Conservation (phyloP, 2,329 filamentous ascomycete species). For the Calonectria ilicicola region DNA sequence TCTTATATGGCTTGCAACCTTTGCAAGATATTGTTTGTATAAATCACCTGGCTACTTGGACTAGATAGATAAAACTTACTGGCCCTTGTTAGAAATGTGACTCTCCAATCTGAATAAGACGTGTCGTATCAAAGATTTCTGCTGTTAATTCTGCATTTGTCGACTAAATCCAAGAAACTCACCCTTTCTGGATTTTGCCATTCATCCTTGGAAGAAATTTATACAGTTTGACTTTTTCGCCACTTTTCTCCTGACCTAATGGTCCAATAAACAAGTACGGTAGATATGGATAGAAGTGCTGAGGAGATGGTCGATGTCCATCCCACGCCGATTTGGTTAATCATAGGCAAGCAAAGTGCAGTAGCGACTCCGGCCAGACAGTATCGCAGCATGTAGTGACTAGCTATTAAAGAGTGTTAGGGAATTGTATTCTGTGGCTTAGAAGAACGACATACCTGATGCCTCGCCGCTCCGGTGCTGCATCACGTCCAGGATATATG, state of each 20-base stretch:
- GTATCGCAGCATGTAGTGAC: not conserved
- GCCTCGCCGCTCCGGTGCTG: conserved; percentile 2
- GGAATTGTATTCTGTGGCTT: no score
- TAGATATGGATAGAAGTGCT: not conserved
- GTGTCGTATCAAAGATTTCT: no score
- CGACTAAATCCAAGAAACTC: no score
- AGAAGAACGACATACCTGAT: not conserved
- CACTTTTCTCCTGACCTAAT: not conserved
- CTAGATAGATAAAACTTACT: no score
- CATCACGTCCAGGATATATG: conserved; percentile 50
- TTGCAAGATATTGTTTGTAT: no score
- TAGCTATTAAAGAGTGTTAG: not conserved
- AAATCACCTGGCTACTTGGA: no score
- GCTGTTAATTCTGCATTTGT: no score
- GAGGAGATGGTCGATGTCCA: not conserved
- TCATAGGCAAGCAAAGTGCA: not conserved
- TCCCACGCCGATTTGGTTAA: not conserved
- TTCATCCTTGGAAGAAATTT: not conserved
- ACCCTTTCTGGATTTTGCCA: no score
- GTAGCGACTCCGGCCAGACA: not conserved
- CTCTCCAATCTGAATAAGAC: no score
- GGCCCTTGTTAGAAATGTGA: no score
- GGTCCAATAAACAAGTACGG: not conserved
- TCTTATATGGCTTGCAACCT: no score
- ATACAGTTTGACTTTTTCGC: not conserved